A percentile compares a stretch with the other conserved stretches of the same genome.
Conservation (phyloP, 306 rosid genomes). For the Alnus rubra region DNA sequence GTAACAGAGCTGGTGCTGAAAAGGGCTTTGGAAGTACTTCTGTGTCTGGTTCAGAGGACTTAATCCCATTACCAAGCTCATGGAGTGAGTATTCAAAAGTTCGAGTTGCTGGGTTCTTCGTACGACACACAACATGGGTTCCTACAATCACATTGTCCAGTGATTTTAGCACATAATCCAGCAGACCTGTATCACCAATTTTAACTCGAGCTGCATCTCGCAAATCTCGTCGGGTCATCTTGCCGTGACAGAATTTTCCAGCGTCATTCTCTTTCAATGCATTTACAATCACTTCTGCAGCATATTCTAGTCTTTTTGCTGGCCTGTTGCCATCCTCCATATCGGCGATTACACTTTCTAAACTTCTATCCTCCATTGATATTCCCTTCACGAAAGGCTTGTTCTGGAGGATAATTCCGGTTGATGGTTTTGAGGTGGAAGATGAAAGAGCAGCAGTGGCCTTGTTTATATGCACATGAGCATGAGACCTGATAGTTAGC, state of each 20-base stretch:
- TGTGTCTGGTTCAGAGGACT: slow-evolving; percentile 37
- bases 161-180: slow-evolving; percentile 85
- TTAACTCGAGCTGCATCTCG: slow-evolving; percentile 83
- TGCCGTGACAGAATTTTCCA: slow-evolving; percentile 41
- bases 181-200: slow-evolving; percentile 89
- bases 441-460: slow-evolving; percentile 22
- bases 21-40: slow-evolving; percentile 20
- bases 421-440: slow-evolving; percentile 28
- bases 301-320: slow-evolving; percentile 63
- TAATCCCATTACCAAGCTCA: slow-evolving; percentile 42
- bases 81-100: slow-evolving; percentile 71
- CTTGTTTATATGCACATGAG: slow-evolving; percentile 33
- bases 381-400: too few species aligned
- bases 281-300: slow-evolving; percentile 79
- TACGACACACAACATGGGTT: slow-evolving; percentile 63
- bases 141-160: slow-evolving; percentile 74
- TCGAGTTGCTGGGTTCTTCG: slow-evolving; percentile 64
- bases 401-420: too few species aligned
- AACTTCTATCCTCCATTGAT: too few species aligned
- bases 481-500: slow-evolving; percentile 69
- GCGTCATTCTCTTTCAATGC: slow-evolving; percentile 73
- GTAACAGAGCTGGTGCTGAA: slow-evolving; percentile 35
- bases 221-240: slow-evolving; percentile 85
- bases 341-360: slow-evolving; percentile 41
- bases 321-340: slow-evolving; percentile 99